Conservation (phyloP, 2,329 filamentous ascomycete species). For the Penicillium aurantiogriseum region DNA sequence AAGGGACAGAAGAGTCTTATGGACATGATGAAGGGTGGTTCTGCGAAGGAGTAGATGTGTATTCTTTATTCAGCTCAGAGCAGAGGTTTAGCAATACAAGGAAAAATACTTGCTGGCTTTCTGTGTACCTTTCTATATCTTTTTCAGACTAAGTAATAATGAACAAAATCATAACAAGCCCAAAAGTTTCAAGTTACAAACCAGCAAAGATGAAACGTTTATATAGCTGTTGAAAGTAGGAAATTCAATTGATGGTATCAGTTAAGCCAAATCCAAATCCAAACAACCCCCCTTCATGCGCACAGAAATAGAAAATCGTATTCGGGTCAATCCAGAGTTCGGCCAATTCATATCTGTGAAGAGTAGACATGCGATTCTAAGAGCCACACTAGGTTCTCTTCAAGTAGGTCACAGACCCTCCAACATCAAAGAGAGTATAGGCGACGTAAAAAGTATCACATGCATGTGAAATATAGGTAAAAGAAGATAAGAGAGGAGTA, state of each 20-base stretch:
- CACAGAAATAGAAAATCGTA: constrained; percentile 10
- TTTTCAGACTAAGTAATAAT: not conserved
- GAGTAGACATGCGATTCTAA: constrained; percentile 11
- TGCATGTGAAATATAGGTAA: constrained; percentile 17
- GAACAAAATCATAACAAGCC: not conserved
- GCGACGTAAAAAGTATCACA: constrained; percentile 9
- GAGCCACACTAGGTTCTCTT: not conserved
- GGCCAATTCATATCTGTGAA: constrained; percentile 15
- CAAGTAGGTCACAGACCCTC: constrained; percentile 1
- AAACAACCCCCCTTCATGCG: constrained; percentile 19
- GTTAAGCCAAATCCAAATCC: constrained; percentile 18
- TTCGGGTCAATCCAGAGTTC: constrained; percentile 7
- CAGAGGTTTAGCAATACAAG: not conserved
- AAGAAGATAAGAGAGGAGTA: constrained; percentile 12
- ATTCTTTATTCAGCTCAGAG: not conserved
- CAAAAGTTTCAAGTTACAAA: not conserved
- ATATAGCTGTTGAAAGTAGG: constrained; percentile 1
- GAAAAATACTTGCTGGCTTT: not conserved
- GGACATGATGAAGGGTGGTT: constrained; percentile 33
- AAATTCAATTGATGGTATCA: constrained; percentile 26
- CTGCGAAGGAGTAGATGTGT: constrained; percentile 11
- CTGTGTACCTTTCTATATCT: not conserved
- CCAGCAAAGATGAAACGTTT: not conserved
- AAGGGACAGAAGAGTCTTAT: constrained; percentile 38
- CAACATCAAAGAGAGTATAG: constrained; percentile 4